Conservation (phyloP, 2,329 filamentous ascomycete genomes). For the Beauveria brongniartii region DNA sequence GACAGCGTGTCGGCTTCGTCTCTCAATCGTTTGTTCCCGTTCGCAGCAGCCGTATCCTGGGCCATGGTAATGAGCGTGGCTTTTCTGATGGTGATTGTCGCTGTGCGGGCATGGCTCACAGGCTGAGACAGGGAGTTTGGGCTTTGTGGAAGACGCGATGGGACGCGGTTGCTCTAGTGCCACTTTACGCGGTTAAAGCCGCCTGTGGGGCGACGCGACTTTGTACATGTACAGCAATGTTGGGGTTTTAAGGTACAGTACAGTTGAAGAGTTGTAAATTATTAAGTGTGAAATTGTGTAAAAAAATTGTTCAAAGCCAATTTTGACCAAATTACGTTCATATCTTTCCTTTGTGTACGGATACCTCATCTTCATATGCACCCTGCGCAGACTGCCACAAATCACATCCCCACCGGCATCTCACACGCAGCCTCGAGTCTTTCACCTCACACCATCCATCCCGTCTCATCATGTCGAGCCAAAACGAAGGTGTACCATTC, state of each 20-base stretch:
- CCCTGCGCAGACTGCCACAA: neutral
- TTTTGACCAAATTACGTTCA: neutral
- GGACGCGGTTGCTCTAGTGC: constrained; percentile 3
- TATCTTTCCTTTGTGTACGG: too few species aligned
- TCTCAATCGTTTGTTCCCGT: constrained; percentile 4
- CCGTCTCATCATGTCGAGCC: constrained; percentile 33
- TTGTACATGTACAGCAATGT: neutral
- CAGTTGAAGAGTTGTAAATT: too few species aligned
- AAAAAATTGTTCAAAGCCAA: neutral
- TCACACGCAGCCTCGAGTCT: neutral
- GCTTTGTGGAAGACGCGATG: constrained; percentile 4
- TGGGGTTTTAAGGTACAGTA: neutral
- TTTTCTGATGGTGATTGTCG: neutral
- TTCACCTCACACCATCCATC: neutral
- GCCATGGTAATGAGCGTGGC: neutral
- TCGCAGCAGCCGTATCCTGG: neutral
- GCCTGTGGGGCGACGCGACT: neutral
- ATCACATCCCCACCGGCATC: neutral
- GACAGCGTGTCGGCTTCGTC: constrained; percentile 5
- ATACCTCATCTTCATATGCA: too few species aligned
- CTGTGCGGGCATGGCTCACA: neutral
- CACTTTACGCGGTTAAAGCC: constrained; percentile 4
- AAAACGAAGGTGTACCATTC: constrained; percentile 42
- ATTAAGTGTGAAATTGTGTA: neutral
- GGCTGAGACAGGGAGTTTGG: neutral